Conservation (phyloP, 2,329 filamentous ascomycete species). For the Sporothrix pallida region DNA sequence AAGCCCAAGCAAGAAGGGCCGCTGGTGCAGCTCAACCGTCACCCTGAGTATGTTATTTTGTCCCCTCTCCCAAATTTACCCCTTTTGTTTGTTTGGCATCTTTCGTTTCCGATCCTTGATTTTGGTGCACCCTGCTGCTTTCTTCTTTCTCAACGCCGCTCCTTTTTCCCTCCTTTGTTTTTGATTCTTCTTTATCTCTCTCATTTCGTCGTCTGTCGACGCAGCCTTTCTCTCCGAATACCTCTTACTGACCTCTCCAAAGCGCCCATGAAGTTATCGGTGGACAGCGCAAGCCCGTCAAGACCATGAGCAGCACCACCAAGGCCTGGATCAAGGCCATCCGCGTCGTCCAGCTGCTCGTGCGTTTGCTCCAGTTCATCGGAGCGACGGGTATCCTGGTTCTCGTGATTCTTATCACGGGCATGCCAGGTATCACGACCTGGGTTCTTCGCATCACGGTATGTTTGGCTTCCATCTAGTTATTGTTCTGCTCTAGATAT, state of each 20-base stretch:
- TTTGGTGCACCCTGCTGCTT: neutral
- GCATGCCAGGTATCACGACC: conserved; percentile 65
- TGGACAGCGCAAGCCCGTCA: conserved; percentile 65
- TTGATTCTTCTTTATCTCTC: neutral
- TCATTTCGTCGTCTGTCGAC: neutral
- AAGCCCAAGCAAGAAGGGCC: conserved; percentile 75
- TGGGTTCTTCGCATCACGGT: conserved; percentile 82
- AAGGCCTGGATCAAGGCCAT: conserved; percentile 74
- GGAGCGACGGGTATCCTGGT: conserved; percentile 74
- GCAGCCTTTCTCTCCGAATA: neutral
- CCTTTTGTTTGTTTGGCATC: neutral
- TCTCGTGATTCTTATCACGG: conserved; percentile 77
- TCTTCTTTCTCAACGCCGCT: neutral
- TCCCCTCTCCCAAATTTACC: neutral
- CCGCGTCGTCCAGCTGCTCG: conserved; percentile 69
- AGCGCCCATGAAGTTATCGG: conserved; percentile 68
- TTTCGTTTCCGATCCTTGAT: neutral
- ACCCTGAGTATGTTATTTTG: conserved; percentile 75
- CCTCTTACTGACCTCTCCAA: conserved; percentile 13
- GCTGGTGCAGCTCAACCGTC: conserved; percentile 79
- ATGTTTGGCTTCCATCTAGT: conserved; percentile 46
- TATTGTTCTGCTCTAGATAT: neutral
- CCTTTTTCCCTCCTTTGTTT: neutral
- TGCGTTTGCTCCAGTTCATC: conserved; percentile 71
- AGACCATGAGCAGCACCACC: conserved; percentile 70